Percentiles rank a stretch among this genome's conserved stretches.
Evolutionary conservation across 2,329 filamentous ascomycete species (phyloP).

Genomic region (Fusarium austroafricanum): DNA sequence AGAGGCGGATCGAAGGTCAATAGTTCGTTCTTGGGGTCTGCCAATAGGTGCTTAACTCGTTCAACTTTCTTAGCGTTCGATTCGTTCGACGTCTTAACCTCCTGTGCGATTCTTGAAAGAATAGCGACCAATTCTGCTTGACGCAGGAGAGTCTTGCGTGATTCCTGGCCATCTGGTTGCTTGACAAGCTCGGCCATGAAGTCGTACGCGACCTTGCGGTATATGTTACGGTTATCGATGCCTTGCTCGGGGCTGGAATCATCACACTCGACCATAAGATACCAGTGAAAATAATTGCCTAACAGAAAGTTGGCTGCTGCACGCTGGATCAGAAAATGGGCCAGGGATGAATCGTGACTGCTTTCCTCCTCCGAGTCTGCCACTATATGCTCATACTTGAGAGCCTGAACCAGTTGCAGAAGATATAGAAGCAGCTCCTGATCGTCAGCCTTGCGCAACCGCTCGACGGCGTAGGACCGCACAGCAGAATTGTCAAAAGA

Average conservation of each 20-base stretch:
- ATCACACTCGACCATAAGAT: constrained; percentile 97
- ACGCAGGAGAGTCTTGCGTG: constrained; percentile 79
- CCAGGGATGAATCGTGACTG: constrained; percentile 82
- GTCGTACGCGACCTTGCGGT: constrained; percentile 92
- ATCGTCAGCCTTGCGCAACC: constrained; percentile 91
- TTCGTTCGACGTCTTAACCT: constrained; percentile 84
- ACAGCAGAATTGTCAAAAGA: constrained; percentile 91
- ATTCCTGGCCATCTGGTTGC: constrained; percentile 75
- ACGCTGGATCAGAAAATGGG: constrained; percentile 87
- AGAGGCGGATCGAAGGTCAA: constrained; percentile 85
- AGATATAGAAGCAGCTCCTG: constrained; percentile 91
- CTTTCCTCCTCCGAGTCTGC: constrained; percentile 67
- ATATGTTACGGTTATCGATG: constrained; percentile 82
- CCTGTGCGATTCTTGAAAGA: constrained; percentile 87
- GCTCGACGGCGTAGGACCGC: constrained; percentile 91
- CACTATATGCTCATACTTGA: constrained; percentile 89
- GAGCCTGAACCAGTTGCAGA: constrained; percentile 91
- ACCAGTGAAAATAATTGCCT: constrained; percentile 98
- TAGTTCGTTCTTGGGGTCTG: constrained; percentile 91
- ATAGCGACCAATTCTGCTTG: constrained; percentile 92
- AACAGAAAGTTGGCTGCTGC: constrained; percentile 90
- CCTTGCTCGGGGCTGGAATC: constrained; percentile 82
- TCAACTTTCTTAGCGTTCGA: constrained; percentile 85
- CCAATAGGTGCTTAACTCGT: constrained; percentile 83
- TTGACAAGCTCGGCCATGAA: constrained; percentile 91